These are phyloP conservation scores for Linum lewisii DNA, from an alignment of 345 rosid genomes.

Conservation along the genomic window DNA sequence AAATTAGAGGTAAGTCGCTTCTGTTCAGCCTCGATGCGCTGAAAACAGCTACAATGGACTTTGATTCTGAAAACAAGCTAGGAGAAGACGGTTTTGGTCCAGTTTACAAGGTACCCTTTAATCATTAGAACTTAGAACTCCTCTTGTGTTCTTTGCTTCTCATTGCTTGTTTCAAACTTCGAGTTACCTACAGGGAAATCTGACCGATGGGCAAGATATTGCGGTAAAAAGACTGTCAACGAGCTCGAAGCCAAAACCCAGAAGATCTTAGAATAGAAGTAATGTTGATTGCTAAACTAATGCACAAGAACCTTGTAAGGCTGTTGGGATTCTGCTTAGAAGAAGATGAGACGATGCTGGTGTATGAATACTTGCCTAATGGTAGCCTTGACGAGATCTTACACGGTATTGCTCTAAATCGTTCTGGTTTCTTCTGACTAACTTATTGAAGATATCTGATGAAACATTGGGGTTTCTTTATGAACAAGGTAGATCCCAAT, in stretches of 20 bases:
- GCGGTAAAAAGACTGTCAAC: slow-evolving; percentile 31
- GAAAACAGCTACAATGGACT: slow-evolving; percentile 26
- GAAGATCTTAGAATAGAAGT: slow-evolving; percentile 35
- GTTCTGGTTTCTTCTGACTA: background rate
- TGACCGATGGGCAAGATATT: slow-evolving; percentile 19
- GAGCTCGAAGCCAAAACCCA: slow-evolving; percentile 22
- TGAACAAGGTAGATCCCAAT: slow-evolving; percentile 11
- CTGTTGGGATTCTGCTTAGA: too few relatives aligned
- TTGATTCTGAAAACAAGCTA: slow-evolving; percentile 23
- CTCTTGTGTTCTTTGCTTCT: background rate
- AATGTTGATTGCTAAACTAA: slow-evolving; percentile 24
- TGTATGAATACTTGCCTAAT: slow-evolving; percentile 34
- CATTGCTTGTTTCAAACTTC: background rate
- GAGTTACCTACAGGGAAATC: slow-evolving; percentile 23
- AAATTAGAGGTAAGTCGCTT: slow-evolving; percentile 20
- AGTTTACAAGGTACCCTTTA: slow-evolving; percentile 22
- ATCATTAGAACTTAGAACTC: background rate
- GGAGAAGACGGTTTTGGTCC: slow-evolving; percentile 42
- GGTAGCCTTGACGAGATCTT: slow-evolving; percentile 34
- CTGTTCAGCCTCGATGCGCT: slow-evolving; percentile 20
- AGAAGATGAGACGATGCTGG: slow-evolving; percentile 32
- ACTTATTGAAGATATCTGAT: background rate
- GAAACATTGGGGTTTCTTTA: background rate
- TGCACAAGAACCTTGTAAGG: slow-evolving; percentile 36
- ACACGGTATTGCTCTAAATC: slow-evolving; percentile 18